phyloP scores from a whole-genome alignment of 164 flowering plant species.

The Aristolochia californica region DNA sequence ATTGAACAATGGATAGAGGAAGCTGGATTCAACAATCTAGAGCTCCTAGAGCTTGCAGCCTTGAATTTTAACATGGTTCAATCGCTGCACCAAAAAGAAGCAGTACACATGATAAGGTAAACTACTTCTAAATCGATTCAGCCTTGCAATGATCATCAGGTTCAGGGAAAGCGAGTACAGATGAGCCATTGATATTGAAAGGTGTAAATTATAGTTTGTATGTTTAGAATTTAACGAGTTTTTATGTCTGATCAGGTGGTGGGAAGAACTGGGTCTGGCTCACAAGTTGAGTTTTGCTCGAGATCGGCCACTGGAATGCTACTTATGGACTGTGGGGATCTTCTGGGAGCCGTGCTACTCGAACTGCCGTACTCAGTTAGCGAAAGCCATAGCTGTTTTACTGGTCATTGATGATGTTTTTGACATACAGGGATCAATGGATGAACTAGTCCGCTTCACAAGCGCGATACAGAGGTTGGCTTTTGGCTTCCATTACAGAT shows the following conservation, averaged over 20 bases:
- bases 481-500: too few relatives aligned
- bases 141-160: too few relatives aligned
- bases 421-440: neutral
- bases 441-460: constrained; percentile 4
- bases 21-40: too few relatives aligned
- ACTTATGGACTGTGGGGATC: constrained; percentile 23
- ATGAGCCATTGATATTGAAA: too few relatives aligned
- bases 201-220: too few relatives aligned
- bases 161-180: too few relatives aligned
- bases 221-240: too few relatives aligned
- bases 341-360: constrained; percentile 19
- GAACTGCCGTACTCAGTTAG: constrained; percentile 13
- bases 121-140: too few relatives aligned
- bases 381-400: constrained; percentile 22
- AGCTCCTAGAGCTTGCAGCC: too few relatives aligned
- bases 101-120: too few relatives aligned
- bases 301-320: constrained; percentile 15
- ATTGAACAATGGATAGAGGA: neutral
- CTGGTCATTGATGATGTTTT: constrained; percentile 13
- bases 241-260: constrained; percentile 19
- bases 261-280: constrained; percentile 22
- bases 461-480: constrained; percentile 3
- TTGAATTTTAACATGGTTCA: too few relatives aligned
- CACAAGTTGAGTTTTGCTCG: constrained; percentile 21
- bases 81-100: too few relatives aligned